These are phyloP conservation scores for Morella rubra DNA, from an alignment of 306 rosid species.

Conservation along the genomic window DNA sequence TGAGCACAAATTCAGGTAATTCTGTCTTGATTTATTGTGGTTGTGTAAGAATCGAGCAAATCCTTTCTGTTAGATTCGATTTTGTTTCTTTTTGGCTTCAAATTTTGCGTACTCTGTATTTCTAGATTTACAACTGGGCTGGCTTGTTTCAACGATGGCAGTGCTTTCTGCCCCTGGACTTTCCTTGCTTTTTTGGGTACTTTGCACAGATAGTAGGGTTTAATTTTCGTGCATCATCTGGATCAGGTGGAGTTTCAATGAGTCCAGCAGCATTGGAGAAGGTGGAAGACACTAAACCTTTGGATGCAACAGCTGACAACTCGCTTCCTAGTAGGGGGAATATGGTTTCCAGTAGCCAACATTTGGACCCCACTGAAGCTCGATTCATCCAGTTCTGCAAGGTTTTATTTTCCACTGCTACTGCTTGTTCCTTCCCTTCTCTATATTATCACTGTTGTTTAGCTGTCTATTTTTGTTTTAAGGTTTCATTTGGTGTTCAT, in stretches of 20 bases:
- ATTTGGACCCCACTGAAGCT: constrained; percentile 38
- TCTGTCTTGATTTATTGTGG: no score
- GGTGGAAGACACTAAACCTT: constrained; percentile 52
- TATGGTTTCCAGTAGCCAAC: background rate
- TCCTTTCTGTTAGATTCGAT: no score
- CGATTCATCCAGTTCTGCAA: constrained; percentile 65
- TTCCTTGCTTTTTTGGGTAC: no score
- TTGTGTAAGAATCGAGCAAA: no score
- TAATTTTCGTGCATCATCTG: background rate
- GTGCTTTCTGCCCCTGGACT: no score
- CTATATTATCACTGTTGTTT: background rate
- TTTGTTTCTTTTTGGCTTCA: no score
- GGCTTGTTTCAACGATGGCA: no score
- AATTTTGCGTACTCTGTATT: no score
- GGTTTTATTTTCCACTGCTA: constrained; percentile 35
- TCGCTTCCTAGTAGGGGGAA: constrained; percentile 23
- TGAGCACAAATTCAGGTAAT: no score
- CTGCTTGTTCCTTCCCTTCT: background rate
- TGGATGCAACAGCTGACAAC: constrained; percentile 16
- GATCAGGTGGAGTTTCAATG: constrained; percentile 42
- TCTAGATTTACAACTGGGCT: no score
- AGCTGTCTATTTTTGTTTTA: background rate
- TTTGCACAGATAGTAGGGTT: background rate
- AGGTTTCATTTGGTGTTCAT: background rate
- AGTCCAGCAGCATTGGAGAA: constrained; percentile 42